Evolutionary conservation across 176 grass and related monocot genomes (phyloP).

Genomic region (Triticum dicoccoides): DNA sequence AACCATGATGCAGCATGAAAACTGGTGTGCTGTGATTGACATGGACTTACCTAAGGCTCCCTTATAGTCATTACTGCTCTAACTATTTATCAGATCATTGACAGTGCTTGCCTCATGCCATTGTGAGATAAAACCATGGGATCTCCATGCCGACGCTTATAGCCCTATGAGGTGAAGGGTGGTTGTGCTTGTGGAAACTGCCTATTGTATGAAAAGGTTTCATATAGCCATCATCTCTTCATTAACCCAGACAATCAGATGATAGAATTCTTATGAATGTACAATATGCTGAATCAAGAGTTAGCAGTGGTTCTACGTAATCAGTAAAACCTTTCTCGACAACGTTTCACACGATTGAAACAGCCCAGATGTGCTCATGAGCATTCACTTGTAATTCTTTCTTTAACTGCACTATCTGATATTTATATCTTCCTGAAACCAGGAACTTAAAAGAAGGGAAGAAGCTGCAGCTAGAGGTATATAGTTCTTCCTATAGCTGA

Average conservation of each 20-base stretch:
- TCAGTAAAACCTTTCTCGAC: neutral
- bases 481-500: conserved; percentile 19
- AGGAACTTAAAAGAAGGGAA: conserved; percentile 95
- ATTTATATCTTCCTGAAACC: conserved; percentile 14
- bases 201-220: neutral
- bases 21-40: neutral
- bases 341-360: conserved; percentile 15
- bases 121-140: neutral
- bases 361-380: neutral
- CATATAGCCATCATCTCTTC: neutral
- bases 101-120: neutral
- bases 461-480: conserved; percentile 94
- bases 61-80: neutral
- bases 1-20: neutral
- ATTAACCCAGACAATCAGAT: neutral
- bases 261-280: conserved; percentile 1
- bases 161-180: conserved; percentile 1
- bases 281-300: neutral
- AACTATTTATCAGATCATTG: neutral
- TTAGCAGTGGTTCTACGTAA: conserved; percentile 7
- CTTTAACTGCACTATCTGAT: conserved; percentile 12
- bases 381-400: neutral
- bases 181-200: neutral
- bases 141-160: neutral
- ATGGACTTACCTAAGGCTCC: neutral